These are phyloP conservation scores for Cystobasidiopsis lactophilus DNA, from an alignment of 768 basidiomycete genomes.

Conservation along the genomic window DNA sequence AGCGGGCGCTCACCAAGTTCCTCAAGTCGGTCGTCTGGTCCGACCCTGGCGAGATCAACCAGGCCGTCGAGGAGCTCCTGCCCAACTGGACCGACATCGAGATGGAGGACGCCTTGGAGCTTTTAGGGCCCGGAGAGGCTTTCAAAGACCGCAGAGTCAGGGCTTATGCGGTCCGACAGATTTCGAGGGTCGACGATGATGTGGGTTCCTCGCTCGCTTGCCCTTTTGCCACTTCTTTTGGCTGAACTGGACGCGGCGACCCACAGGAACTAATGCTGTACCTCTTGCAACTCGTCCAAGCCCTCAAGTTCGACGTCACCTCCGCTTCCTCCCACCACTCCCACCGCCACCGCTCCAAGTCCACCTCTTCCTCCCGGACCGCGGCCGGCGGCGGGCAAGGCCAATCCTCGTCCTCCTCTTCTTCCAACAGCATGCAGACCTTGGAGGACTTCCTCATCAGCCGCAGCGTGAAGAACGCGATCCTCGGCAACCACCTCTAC, in stretches of 20 bases:
- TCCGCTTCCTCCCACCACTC: slow-evolving; percentile 23
- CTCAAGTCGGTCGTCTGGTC: slow-evolving; percentile 94
- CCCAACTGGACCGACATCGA: slow-evolving; percentile 96
- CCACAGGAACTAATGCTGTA: slow-evolving; percentile 72
- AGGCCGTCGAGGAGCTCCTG: slow-evolving; percentile 83
- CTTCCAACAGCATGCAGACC: slow-evolving; percentile 48
- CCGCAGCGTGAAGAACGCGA: slow-evolving; percentile 55
- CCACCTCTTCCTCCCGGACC: slow-evolving; percentile 6
- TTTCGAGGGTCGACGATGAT: slow-evolving; percentile 81
- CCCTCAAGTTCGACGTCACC: slow-evolving; percentile 63
- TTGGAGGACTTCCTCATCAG: slow-evolving; percentile 76
- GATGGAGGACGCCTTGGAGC: slow-evolving; percentile 83
- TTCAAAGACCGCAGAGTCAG: slow-evolving; percentile 49
- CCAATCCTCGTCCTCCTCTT: too few relatives aligned
- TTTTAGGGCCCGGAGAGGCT: slow-evolving; percentile 78
- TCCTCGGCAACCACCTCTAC: slow-evolving; percentile 75
- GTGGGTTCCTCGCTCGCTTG: slow-evolving; percentile 38
- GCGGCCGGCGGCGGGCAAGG: slow-evolving; percentile 32
- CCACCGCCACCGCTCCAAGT: slow-evolving; percentile 2
- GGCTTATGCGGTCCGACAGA: slow-evolving; percentile 77
- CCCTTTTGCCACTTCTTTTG: not conserved
- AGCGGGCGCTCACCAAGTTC: slow-evolving; percentile 88
- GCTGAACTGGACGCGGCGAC: not conserved
- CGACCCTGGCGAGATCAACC: slow-evolving; percentile 85
- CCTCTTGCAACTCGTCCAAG: slow-evolving; percentile 85